Percentiles rank a stretch among this genome's conserved stretches.
Conservation (phyloP, 129 eudicot genomes). For the carrot (Daucus carota) region DNA sequence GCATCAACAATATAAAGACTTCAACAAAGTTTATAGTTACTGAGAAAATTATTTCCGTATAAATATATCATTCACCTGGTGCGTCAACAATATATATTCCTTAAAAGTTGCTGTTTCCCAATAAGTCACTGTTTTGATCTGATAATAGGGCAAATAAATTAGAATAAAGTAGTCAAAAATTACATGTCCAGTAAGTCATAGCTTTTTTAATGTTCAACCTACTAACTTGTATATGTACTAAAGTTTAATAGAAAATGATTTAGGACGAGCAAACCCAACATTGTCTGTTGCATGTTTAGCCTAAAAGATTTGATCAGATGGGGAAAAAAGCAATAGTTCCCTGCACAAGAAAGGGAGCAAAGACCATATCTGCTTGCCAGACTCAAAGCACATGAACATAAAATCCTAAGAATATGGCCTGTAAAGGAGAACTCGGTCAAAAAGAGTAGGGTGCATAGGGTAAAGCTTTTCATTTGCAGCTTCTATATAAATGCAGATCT, state of each 20-base stretch:
- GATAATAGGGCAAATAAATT: background rate
- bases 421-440: slow-evolving; percentile 7
- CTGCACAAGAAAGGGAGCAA: background rate
- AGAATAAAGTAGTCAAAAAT: background rate
- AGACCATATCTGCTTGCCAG: background rate
- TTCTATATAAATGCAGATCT: slow-evolving; percentile 68
- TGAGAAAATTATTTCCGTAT: too few relatives aligned
- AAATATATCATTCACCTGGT: background rate
- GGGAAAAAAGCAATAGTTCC: background rate
- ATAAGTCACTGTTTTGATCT: background rate
- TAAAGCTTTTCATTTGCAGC: background rate
- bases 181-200: background rate
- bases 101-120: background rate
- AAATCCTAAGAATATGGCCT: background rate
- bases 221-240: background rate
- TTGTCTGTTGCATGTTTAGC: too few relatives aligned
- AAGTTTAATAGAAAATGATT: background rate
- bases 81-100: background rate
- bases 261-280: background rate
- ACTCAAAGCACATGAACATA: background rate
- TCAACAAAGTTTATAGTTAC: background rate
- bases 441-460: slow-evolving; percentile 10
- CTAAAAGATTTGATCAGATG: background rate
- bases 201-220: background rate
- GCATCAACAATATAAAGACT: background rate